A percentile compares a stretch with the other conserved stretches of the same genome.
These are phyloP conservation scores for Xylaria multiplex DNA, from an alignment of 2,329 filamentous ascomycete species.

Conservation along the genomic window DNA sequence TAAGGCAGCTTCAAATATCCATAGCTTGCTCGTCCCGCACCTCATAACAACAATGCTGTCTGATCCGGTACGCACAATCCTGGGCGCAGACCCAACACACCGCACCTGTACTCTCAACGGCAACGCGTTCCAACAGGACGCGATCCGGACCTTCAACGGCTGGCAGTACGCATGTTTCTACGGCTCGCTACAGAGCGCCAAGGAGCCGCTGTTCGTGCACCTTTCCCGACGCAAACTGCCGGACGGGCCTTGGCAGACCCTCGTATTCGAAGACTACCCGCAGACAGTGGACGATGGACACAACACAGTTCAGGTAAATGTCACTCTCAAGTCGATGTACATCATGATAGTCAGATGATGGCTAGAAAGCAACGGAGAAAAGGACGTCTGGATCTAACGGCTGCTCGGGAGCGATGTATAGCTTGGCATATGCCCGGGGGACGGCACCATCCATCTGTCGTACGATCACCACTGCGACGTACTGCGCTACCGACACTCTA, in stretches of 20 bases:
- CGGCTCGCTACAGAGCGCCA: constrained; percentile 39
- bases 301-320: constrained; percentile 59
- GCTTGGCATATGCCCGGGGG: constrained; percentile 59
- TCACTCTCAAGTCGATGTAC: not conserved
- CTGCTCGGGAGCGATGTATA: constrained; percentile 32
- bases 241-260: constrained; percentile 55
- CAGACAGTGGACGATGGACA: constrained; percentile 62
- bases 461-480: constrained; percentile 62
- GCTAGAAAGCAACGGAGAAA: not conserved
- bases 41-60: constrained; percentile 42
- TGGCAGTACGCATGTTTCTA: constrained; percentile 63
- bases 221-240: constrained; percentile 57
- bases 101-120: constrained; percentile 56
- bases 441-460: constrained; percentile 63
- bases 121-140: constrained; percentile 61
- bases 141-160: constrained; percentile 57
- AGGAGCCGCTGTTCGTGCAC: constrained; percentile 56
- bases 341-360: not conserved
- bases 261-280: constrained; percentile 60
- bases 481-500: constrained; percentile 54
- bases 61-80: constrained; percentile 48
- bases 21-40: not conserved
- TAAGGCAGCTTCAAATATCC: not conserved
- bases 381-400: constrained; percentile 16
- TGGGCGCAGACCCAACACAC: constrained; percentile 52